phyloP scores from a whole-genome alignment of 2,329 filamentous ascomycete species.

The Rasamsonia emersonii region DNA sequence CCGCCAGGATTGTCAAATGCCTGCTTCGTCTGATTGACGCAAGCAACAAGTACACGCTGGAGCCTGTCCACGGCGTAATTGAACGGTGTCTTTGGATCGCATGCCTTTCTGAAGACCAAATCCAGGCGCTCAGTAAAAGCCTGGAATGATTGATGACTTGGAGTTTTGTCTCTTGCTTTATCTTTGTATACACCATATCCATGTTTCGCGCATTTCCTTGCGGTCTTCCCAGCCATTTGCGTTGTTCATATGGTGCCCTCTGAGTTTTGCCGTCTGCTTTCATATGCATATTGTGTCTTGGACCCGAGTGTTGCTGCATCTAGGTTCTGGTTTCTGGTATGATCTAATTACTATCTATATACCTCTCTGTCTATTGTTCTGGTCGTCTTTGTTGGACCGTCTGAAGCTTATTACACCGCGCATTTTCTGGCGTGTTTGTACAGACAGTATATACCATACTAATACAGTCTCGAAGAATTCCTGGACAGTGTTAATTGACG shows the following conservation, averaged over 20 bases:
- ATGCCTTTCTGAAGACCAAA: constrained; percentile 51
- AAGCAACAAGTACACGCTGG: constrained; percentile 53
- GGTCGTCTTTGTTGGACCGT: too few species aligned
- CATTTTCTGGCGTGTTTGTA: too few species aligned
- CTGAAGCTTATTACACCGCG: too few species aligned
- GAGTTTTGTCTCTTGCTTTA: too few species aligned
- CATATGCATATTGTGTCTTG: constrained; percentile 2
- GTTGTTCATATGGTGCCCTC: too few species aligned
- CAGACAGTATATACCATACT: too few species aligned
- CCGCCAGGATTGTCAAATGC: constrained; percentile 56
- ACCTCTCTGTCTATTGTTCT: neutral
- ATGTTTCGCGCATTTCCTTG: too few species aligned
- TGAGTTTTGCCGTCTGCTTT: too few species aligned
- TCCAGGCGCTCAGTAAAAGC: constrained; percentile 38
- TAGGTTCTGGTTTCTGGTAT: constrained; percentile 3
- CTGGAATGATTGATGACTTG: constrained; percentile 29
- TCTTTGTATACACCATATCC: neutral
- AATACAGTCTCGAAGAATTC: too few species aligned
- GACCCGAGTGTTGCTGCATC: constrained; percentile 8
- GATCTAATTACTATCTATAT: neutral
- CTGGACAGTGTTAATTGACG: too few species aligned
- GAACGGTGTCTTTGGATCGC: constrained; percentile 58
- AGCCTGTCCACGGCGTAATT: constrained; percentile 49
- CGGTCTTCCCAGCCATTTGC: too few species aligned
- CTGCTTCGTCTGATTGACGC: constrained; percentile 55